Evolutionary conservation across 306 rosid genomes (phyloP), one percentile per base, ranked within the genome.

Genomic region (Cucurbita pepo): DNA sequence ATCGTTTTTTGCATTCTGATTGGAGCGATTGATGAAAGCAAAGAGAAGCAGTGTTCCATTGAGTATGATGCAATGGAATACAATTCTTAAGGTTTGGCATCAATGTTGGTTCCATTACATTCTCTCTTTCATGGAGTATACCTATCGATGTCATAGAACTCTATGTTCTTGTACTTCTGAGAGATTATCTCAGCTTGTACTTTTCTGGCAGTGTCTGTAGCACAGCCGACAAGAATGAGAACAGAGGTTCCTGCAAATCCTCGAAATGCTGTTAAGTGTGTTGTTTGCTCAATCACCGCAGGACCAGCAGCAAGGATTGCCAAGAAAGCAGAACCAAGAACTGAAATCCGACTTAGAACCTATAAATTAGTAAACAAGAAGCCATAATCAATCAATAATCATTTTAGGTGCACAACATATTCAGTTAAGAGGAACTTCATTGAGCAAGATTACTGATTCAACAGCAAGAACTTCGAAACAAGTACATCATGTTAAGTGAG

Each of bases 211-310:
- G 98, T 94, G 81, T 94, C 96, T 51, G 97, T 88, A 47, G 96
- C 97, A 21, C 98, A 94, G 65, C 97, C 98, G 72, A 94, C 97
- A 38, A 94, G 95, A 81, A 94, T 94, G 79, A 90, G 98, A 86
- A 94, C 86, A 55, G 97, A 94, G 10, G 98, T 94, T 78, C 98
- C 98, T 0, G 97, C 97, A 61, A 93, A 93, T 81, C 98, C 98
- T 41, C 97, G 84, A 70, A 90, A 90, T 59, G 97, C 98, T 64
- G 96, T 90, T 77, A 93, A 79, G 86, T 93, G 98, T 3, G 98
- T 79, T 10, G 85, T 80, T 83, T 93, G 98, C 71, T 93, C 97
- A 19, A 93, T 84, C 40, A 86, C 86, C 6, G 97, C 90, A 56
- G 96, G 98, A 40, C 98, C 96, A 73, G 94, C 98, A 73, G 96